phyloP scores from a whole-genome alignment of 441 rosid genomes.

The Pelargonium fulgidum region DNA sequence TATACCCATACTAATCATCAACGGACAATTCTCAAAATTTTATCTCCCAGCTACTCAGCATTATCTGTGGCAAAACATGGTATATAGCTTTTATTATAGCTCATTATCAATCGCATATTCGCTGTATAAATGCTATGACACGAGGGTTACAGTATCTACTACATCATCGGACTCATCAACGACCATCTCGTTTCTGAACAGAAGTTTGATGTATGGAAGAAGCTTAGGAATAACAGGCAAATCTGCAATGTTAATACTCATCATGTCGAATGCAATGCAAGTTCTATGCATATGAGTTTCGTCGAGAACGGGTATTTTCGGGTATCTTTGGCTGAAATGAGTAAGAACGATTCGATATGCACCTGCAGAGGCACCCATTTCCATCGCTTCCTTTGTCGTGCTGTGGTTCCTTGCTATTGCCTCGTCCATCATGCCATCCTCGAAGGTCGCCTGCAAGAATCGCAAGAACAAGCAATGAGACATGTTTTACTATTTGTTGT shows the following conservation, averaged over 20 bases:
- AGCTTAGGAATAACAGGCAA: constrained; percentile 67
- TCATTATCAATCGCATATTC: background rate
- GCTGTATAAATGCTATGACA: constrained; percentile 3
- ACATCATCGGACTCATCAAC: constrained; percentile 56
- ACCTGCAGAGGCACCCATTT: constrained; percentile 53
- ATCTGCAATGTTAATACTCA: constrained; percentile 86
- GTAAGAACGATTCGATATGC: constrained; percentile 76
- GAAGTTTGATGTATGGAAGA: constrained; percentile 69
- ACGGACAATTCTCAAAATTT: too few relatives aligned
- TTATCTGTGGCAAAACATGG: too few relatives aligned
- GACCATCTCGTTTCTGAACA: constrained; percentile 58
- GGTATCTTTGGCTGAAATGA: constrained; percentile 96
- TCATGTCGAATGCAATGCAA: constrained; percentile 86
- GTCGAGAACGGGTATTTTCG: constrained; percentile 74
- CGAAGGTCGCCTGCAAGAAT: constrained; percentile 23
- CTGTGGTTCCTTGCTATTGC: constrained; percentile 88
- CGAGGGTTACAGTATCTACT: constrained; percentile 34
- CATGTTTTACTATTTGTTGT: too few relatives aligned
- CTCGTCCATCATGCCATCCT: constrained; percentile 83
- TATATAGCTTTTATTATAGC: too few relatives aligned
- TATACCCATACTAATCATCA: too few relatives aligned
- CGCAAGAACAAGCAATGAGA: background rate
- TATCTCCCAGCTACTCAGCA: too few relatives aligned
- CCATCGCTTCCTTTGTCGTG: constrained; percentile 90
- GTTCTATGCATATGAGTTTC: constrained; percentile 76